Percentiles rank a stretch among this genome's conserved stretches.
These are phyloP conservation scores for Suillus alpinus DNA, from an alignment of 768 basidiomycete species.

Conservation along the genomic window DNA sequence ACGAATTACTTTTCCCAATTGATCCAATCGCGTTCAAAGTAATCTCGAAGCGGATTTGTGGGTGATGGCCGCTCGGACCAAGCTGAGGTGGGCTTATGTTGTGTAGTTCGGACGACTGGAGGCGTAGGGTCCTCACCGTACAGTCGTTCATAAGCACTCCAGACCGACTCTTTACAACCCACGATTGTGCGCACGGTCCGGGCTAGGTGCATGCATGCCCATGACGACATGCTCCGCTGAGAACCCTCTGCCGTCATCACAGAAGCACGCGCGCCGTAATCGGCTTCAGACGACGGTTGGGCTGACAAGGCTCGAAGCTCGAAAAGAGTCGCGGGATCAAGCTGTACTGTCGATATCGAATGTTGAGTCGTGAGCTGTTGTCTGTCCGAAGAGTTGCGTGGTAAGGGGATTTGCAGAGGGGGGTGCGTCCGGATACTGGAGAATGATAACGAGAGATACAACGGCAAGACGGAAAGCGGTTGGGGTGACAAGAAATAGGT, in stretches of 20 bases:
- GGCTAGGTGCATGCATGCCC: constrained; percentile 65
- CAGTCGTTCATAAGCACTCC: constrained; percentile 56
- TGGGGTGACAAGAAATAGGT: constrained; percentile 53
- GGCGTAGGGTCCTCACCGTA: constrained; percentile 37
- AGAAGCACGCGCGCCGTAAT: constrained; percentile 4
- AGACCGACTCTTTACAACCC: constrained; percentile 70
- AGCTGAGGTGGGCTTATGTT: constrained; percentile 18
- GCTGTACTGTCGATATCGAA: constrained; percentile 11
- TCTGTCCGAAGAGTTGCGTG: constrained; percentile 42
- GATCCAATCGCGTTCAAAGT: constrained; percentile 65
- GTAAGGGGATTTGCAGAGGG: constrained; percentile 51
- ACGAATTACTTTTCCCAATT: constrained; percentile 65
- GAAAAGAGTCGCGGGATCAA: constrained; percentile 31
- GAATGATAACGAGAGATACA: constrained; percentile 62
- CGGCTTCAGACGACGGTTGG: constrained; percentile 23
- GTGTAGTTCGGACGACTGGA: constrained; percentile 35
- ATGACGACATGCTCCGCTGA: constrained; percentile 36
- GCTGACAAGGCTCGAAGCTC: constrained; percentile 28
- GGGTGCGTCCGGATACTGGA: constrained; percentile 48
- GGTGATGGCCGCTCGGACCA: constrained; percentile 19
- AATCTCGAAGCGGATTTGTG: constrained; percentile 43
- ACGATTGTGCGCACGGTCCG: constrained; percentile 53
- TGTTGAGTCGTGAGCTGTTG: constrained; percentile 9
- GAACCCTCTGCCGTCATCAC: constrained; percentile 16
- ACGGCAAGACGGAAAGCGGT: constrained; percentile 58